A percentile compares a stretch with the other conserved stretches of the same genome.
phyloP scores from a whole-genome alignment of 2,329 filamentous ascomycete species.

The Chalara sp. region DNA sequence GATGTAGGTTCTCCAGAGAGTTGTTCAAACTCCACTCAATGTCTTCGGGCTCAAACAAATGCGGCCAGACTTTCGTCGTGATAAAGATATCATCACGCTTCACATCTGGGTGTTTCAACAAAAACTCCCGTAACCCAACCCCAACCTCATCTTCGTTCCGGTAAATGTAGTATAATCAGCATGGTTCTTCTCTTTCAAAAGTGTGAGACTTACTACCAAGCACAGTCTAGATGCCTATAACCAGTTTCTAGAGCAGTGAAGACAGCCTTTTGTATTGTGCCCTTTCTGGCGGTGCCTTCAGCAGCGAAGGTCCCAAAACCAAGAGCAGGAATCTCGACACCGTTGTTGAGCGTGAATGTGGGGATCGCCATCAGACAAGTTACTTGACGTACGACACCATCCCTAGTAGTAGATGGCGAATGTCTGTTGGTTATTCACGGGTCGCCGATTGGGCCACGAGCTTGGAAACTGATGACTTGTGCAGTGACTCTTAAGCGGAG shows the following conservation, averaged over 20 bases:
- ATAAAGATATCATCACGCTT: constrained; percentile 38
- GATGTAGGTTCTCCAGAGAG: constrained; percentile 63
- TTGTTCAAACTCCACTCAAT: constrained; percentile 64
- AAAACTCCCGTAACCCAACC: constrained; percentile 64
- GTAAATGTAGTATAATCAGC: constrained; percentile 36
- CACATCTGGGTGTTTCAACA: constrained; percentile 48
- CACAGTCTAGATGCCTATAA: constrained; percentile 62
- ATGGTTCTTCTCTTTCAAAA: constrained; percentile 5
- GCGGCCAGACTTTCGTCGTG: constrained; percentile 39
- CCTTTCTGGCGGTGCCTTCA: constrained; percentile 31
- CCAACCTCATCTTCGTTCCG: constrained; percentile 80
- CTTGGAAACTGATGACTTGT: too few relatives aligned
- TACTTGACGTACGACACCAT: neutral
- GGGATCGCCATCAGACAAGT: constrained; percentile 10
- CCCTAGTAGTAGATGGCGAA: neutral
- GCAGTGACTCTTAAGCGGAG: too few relatives aligned
- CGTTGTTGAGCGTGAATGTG: constrained; percentile 27
- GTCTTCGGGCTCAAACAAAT: constrained; percentile 56
- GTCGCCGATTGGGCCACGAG: too few relatives aligned
- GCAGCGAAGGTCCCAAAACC: constrained; percentile 34
- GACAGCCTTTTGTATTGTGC: constrained; percentile 33
- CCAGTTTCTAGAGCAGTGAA: constrained; percentile 59
- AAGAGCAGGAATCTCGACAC: constrained; percentile 31
- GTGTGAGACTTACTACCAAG: constrained; percentile 49
- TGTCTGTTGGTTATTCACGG: too few relatives aligned